These are phyloP conservation scores for Chrysosporium keratinophilum DNA, from an alignment of 2,329 filamentous ascomycete genomes.

Conservation along the genomic window DNA sequence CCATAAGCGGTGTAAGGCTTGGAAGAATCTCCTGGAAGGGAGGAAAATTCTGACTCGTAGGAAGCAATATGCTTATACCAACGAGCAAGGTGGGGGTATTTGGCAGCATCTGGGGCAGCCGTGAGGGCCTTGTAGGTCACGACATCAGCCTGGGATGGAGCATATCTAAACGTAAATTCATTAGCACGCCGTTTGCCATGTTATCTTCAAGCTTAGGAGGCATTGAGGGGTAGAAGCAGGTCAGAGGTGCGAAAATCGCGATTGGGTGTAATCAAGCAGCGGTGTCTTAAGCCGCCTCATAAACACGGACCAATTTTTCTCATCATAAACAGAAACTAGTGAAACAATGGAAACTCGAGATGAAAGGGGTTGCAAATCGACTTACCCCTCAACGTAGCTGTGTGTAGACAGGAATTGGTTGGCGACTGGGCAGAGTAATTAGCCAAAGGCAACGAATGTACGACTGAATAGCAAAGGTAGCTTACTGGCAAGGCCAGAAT, in stretches of 20 bases:
- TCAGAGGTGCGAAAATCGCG: constrained; percentile 65
- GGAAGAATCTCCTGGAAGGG: constrained; percentile 79
- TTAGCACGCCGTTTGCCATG: constrained; percentile 11
- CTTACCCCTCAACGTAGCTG: constrained; percentile 77
- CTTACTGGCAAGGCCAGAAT: constrained; percentile 52
- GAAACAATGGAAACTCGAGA: constrained; percentile 13
- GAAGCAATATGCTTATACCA: constrained; percentile 99
- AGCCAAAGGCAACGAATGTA: constrained; percentile 16
- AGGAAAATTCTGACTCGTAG: constrained; percentile 85
- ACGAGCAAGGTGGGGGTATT: constrained; percentile 87
- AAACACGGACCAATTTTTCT: constrained; percentile 89
- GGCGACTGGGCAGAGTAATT: constrained; percentile 31
- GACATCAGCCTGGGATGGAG: constrained; percentile 88
- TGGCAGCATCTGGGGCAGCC: constrained; percentile 62
- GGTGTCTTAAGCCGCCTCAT: constrained; percentile 89
- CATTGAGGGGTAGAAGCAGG: constrained; percentile 19
- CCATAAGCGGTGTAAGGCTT: constrained; percentile 86
- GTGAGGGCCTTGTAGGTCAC: constrained; percentile 85
- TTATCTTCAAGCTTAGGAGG: constrained; percentile 10
- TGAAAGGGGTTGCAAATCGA: constrained; percentile 25
- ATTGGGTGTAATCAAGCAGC: constrained; percentile 66
- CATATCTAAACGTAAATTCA: constrained; percentile 38
- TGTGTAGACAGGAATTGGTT: constrained; percentile 46
- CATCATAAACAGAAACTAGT: constrained; percentile 49
- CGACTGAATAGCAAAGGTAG: constrained; percentile 22